Conservation (phyloP, 176 grass and related monocot genomes). For the Carex pumila region DNA sequence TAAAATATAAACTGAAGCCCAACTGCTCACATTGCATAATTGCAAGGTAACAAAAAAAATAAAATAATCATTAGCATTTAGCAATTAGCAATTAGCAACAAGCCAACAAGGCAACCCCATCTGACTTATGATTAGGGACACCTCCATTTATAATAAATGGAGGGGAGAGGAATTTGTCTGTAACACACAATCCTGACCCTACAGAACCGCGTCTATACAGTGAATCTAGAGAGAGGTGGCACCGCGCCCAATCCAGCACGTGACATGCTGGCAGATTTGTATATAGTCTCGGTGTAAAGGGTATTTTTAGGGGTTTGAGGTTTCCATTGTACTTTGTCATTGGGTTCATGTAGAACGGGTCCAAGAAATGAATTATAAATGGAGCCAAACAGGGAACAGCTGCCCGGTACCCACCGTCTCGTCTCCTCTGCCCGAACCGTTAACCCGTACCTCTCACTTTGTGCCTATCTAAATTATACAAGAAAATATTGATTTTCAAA, state of each 20-base stretch:
- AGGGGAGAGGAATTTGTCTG: not conserved
- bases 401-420: constrained; percentile 9
- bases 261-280: not conserved
- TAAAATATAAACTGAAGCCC: not conserved
- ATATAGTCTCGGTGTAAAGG: not conserved
- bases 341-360: not conserved
- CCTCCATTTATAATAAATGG: not conserved
- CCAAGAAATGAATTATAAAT: not conserved
- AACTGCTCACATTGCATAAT: not conserved
- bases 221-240: not conserved
- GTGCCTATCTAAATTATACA: too few species aligned
- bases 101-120: not conserved
- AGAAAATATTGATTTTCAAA: too few species aligned
- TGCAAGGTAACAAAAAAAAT: not conserved
- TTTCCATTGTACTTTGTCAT: not conserved
- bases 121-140: not conserved
- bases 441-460: not conserved
- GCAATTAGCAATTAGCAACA: too few species aligned
- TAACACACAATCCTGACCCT: not conserved
- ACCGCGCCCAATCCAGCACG: not conserved
- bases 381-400: not conserved
- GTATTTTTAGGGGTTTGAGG: too few species aligned
- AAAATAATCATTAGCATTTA: not conserved
- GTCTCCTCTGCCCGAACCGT: not conserved
- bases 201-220: not conserved